phyloP scores from a whole-genome alignment of 257 asterid species.

The Eucommia ulmoides region DNA sequence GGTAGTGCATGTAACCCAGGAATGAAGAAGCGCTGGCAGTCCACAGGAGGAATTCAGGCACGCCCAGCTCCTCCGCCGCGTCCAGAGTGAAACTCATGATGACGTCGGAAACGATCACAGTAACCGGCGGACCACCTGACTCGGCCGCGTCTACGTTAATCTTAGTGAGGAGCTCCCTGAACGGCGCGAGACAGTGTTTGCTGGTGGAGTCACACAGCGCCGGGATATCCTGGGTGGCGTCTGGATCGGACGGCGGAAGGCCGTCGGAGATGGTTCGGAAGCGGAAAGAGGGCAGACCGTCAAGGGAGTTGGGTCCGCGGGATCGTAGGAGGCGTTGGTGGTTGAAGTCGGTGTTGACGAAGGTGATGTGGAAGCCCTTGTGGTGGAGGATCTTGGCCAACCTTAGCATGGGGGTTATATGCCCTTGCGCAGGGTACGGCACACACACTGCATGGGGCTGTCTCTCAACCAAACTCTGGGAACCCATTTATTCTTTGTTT shows the following conservation, averaged over 20 bases:
- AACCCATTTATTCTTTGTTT: constrained; percentile 8
- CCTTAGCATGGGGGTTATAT: constrained; percentile 19
- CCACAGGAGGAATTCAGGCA: constrained; percentile 17
- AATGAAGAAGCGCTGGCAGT: constrained; percentile 13
- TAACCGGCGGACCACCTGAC: constrained; percentile 15
- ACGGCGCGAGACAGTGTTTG: constrained; percentile 10
- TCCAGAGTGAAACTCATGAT: constrained; percentile 14
- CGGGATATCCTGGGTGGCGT: constrained; percentile 18
- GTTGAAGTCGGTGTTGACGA: no score
- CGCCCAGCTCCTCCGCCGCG: constrained; percentile 20
- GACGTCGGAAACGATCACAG: constrained; percentile 19
- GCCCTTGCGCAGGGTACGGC: constrained; percentile 27
- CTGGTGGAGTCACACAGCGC: constrained; percentile 15
- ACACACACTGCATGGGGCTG: constrained; percentile 27
- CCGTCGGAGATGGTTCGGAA: constrained; percentile 24
- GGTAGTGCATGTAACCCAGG: constrained; percentile 10
- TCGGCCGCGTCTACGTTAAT: constrained; percentile 8
- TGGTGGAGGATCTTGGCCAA: constrained; percentile 23
- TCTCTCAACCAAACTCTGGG: constrained; percentile 8
- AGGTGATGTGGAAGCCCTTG: constrained; percentile 21
- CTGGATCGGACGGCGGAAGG: constrained; percentile 18
- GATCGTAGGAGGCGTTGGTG: constrained; percentile 15
- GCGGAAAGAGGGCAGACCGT: constrained; percentile 17
- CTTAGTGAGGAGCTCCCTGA: constrained; percentile 8
- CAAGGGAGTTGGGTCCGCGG: constrained; percentile 15